A percentile compares a stretch with the other conserved stretches of the same genome.
Evolutionary conservation across 768 basidiomycete genomes (phyloP).

Genomic region (Termitomyces sp.): DNA sequence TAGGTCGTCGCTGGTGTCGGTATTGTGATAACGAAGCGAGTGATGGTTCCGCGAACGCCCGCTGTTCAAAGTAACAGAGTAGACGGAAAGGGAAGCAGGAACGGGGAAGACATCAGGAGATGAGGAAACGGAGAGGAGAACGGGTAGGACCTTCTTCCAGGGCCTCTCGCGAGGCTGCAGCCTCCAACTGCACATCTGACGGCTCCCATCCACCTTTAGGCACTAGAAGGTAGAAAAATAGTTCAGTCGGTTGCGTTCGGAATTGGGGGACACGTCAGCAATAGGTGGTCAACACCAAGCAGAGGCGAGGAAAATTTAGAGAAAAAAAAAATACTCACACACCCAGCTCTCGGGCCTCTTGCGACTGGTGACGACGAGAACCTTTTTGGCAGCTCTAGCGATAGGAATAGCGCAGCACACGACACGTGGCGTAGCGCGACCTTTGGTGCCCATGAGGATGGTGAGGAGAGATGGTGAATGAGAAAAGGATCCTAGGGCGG

Average conservation of each 20-base stretch:
- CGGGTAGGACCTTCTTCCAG: constrained; percentile 94
- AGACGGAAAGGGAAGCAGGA: constrained; percentile 17
- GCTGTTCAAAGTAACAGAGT: constrained; percentile 46
- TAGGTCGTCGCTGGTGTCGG: constrained; percentile 76
- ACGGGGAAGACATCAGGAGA: constrained; percentile 59
- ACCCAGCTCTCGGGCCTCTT: constrained; percentile 82
- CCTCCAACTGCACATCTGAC: constrained; percentile 76
- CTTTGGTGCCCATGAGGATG: constrained; percentile 56
- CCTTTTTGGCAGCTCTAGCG: constrained; percentile 64
- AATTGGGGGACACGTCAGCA: constrained; percentile 10
- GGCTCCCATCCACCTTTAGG: constrained; percentile 94
- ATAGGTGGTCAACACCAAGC: neutral
- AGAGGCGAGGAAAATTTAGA: constrained; percentile 9
- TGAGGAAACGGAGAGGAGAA: constrained; percentile 69
- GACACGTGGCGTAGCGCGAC: constrained; percentile 75
- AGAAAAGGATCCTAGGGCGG: neutral
- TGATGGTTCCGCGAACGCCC: constrained; percentile 84
- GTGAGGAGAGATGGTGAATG: neutral
- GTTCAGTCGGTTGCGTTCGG: constrained; percentile 9
- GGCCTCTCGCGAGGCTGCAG: constrained; percentile 88
- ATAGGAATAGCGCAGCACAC: constrained; percentile 92
- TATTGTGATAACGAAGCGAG: constrained; percentile 81
- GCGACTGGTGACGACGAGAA: constrained; percentile 81
- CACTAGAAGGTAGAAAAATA: constrained; percentile 39
- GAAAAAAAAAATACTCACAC: constrained; percentile 56